Conservation (phyloP, 2,329 filamentous ascomycete species). For the Penicillium sp. region DNA sequence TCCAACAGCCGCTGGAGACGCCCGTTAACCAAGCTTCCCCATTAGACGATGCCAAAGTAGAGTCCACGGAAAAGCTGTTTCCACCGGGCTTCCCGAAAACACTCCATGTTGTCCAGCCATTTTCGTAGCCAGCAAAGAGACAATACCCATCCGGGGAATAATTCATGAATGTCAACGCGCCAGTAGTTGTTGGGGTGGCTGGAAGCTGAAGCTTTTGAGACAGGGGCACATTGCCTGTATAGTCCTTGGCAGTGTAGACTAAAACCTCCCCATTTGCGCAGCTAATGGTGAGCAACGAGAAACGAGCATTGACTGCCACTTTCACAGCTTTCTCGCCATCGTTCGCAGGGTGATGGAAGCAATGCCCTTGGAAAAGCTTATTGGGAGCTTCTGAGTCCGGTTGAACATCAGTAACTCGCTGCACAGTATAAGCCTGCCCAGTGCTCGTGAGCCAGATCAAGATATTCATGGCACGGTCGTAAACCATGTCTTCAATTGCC, state of each 20-base stretch:
- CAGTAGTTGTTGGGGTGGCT: conserved; percentile 61
- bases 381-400: conserved; percentile 48
- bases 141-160: conserved; percentile 97
- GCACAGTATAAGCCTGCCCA: conserved; percentile 84
- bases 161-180: conserved; percentile 64
- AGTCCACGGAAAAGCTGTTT: conserved; percentile 71
- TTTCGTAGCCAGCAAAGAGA: conserved; percentile 85
- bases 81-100: conserved; percentile 89
- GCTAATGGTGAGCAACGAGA: conserved; percentile 85
- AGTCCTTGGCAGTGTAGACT: conserved; percentile 91
- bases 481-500: conserved; percentile 74
- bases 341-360: conserved; percentile 70
- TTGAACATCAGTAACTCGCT: conserved; percentile 51
- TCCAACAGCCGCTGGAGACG: conserved; percentile 72
- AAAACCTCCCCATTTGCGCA: conserved; percentile 72
- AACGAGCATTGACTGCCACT: conserved; percentile 85
- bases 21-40: conserved; percentile 80
- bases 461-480: conserved; percentile 94
- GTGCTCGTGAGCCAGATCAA: conserved; percentile 87
- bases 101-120: conserved; percentile 94
- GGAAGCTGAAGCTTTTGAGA: conserved; percentile 72
- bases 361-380: conserved; percentile 79
- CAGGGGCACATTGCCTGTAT: conserved; percentile 81
- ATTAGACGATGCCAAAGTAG: conserved; percentile 57
- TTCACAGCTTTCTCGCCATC: conserved; percentile 59